Percentiles rank a stretch among this genome's conserved stretches.
phyloP scores from a whole-genome alignment of 2,329 filamentous ascomycete genomes.

The Phoma sp. region DNA sequence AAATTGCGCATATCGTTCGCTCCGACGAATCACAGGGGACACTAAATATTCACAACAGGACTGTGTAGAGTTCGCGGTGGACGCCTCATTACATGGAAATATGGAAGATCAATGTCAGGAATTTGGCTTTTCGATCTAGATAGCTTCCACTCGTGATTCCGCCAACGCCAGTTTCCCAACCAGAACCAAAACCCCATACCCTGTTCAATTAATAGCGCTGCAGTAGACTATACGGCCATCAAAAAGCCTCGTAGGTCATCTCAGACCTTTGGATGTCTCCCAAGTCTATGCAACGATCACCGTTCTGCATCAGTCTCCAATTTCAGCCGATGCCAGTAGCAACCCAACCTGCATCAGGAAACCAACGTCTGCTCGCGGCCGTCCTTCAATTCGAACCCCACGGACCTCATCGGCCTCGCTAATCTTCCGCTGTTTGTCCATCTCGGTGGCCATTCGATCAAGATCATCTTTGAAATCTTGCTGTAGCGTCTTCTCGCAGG shows the following conservation, averaged over 20 bases:
- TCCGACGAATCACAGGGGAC: no score
- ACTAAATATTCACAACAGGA: no score
- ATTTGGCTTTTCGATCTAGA: background rate
- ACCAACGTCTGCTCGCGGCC: conserved; percentile 35
- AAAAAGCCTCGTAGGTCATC: no score
- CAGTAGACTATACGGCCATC: background rate
- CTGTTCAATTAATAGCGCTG: background rate
- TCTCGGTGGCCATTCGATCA: conserved; percentile 15
- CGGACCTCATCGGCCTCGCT: conserved; percentile 17
- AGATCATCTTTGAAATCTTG: conserved; percentile 10
- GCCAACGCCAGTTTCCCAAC: background rate
- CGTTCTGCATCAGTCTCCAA: background rate
- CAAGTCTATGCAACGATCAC: no score
- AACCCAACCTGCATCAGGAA: conserved; percentile 31
- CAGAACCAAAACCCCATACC: background rate
- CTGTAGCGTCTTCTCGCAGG: conserved; percentile 22
- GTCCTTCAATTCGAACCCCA: conserved; percentile 6
- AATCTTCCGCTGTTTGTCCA: conserved; percentile 29
- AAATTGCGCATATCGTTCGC: no score
- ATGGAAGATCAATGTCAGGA: no score
- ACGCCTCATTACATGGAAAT: no score
- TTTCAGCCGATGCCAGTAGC: conserved; percentile 20
- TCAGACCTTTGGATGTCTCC: no score
- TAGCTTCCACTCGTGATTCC: background rate
- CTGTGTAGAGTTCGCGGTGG: no score